phyloP scores from a whole-genome alignment of 1,284 basidiomycete genomes.

The Cystobasidium sp. region DNA sequence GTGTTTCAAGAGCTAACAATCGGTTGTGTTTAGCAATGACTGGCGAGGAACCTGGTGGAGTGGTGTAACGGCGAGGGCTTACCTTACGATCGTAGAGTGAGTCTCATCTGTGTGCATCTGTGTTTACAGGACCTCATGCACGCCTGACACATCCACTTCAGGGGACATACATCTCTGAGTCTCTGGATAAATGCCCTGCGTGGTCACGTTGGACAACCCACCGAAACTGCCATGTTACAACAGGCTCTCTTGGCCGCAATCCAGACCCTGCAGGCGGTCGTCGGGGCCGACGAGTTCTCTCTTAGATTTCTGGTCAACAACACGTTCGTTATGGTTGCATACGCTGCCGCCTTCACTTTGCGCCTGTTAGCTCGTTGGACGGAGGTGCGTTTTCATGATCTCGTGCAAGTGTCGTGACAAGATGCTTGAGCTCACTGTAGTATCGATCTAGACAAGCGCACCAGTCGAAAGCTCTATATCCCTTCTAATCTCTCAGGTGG shows the following conservation, averaged over 20 bases:
- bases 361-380: conserved; percentile 19
- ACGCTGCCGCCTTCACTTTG: conserved; percentile 22
- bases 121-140: not conserved
- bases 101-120: not conserved
- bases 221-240: conserved; percentile 26
- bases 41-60: conserved; percentile 9
- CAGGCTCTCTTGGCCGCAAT: conserved; percentile 32
- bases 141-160: not conserved
- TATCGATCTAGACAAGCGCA: not conserved
- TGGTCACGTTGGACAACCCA: conserved; percentile 23
- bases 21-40: not conserved
- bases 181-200: conserved; percentile 25
- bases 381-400: not conserved
- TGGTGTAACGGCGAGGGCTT: not conserved
- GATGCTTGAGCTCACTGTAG: not conserved
- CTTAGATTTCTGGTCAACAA: conserved; percentile 34
- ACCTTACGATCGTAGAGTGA: conserved; percentile 29
- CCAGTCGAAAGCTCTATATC: conserved; percentile 19
- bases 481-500: conserved; percentile 27
- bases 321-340: conserved; percentile 34
- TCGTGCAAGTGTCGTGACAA: too few species aligned
- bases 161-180: conserved; percentile 20
- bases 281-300: conserved; percentile 13
- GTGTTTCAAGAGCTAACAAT: not conserved
- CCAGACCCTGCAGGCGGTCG: conserved; percentile 31